Conservation (phyloP, 352 stramenopile genomes). For the Phytophthora pistaciae region DNA sequence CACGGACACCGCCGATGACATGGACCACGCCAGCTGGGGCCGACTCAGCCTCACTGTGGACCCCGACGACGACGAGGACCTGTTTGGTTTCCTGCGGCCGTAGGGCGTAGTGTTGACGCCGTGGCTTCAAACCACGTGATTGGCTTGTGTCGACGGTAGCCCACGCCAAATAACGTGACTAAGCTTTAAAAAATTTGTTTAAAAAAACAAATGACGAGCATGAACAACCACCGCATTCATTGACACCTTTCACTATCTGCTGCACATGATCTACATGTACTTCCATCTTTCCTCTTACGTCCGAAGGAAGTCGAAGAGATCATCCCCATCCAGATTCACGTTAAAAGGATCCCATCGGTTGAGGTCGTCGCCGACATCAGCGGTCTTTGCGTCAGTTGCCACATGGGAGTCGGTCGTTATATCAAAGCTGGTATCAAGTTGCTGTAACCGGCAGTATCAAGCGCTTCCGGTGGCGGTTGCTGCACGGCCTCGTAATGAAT, state of each 20-base stretch:
- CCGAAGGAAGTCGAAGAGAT: conserved; percentile 85
- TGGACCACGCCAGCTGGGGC: conserved; percentile 29
- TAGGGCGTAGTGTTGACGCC: too few relatives aligned
- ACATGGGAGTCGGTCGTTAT: neutral
- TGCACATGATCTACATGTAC: too few relatives aligned
- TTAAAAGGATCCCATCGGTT: conserved; percentile 75
- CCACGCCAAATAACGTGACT: too few relatives aligned
- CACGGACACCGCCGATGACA: conserved; percentile 3
- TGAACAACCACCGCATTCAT: too few relatives aligned
- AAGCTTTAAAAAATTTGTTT: too few relatives aligned
- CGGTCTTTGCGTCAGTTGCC: conserved; percentile 5
- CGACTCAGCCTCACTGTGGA: conserved; percentile 32
- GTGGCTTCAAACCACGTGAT: neutral
- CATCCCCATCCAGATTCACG: conserved; percentile 73
- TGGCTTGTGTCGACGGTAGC: neutral
- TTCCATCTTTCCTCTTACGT: too few relatives aligned
- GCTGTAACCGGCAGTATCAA: neutral
- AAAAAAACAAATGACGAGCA: too few relatives aligned
- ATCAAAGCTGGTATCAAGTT: conserved; percentile 12
- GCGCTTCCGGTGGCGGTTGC: too few relatives aligned
- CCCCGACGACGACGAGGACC: conserved; percentile 27
- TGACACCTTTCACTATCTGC: too few relatives aligned
- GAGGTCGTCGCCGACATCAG: conserved; percentile 52
- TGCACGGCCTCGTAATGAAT: too few relatives aligned
- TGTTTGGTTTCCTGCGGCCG: conserved; percentile 43